Evolutionary conservation across 1,139 yeast species (phyloP).

Genomic region (Candida glucosophila): DNA sequence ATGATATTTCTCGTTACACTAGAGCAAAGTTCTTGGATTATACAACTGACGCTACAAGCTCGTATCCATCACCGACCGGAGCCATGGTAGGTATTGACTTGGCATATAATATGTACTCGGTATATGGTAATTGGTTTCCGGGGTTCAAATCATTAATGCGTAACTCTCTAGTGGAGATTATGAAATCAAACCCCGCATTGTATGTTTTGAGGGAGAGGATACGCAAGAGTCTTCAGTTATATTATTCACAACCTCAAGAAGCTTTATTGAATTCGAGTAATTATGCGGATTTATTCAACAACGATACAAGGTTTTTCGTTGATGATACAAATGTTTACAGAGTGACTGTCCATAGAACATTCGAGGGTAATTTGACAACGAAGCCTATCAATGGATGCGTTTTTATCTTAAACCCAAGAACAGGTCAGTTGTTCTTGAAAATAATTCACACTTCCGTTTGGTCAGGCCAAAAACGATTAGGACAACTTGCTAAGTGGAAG

Average conservation of each 20-base stretch:
- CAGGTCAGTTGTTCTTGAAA: constrained; percentile 83
- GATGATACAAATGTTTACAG: constrained; percentile 93
- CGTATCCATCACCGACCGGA: constrained; percentile 93
- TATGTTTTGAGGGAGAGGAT: constrained; percentile 89
- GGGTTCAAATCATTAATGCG: constrained; percentile 86
- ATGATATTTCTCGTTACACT: constrained; percentile 89
- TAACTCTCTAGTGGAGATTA: constrained; percentile 86
- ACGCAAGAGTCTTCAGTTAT: constrained; percentile 85
- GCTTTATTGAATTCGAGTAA: constrained; percentile 84
- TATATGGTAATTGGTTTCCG: constrained; percentile 96
- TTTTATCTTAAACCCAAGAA: constrained; percentile 79
- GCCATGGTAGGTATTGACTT: constrained; percentile 83
- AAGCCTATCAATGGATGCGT: constrained; percentile 93
- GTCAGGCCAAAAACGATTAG: constrained; percentile 94
- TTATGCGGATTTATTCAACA: constrained; percentile 81
- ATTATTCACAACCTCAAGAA: constrained; percentile 90
- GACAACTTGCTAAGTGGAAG: constrained; percentile 95
- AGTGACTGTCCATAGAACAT: constrained; percentile 87
- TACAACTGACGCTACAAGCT: constrained; percentile 76
- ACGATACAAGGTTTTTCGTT: constrained; percentile 73
- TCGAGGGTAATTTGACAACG: constrained; percentile 88
- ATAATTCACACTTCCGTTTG: constrained; percentile 92
- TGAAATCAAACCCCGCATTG: constrained; percentile 92
- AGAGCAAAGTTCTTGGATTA: constrained; percentile 90
- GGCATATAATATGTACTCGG: constrained; percentile 93